A percentile compares a stretch with the other conserved stretches of the same genome.
These are phyloP conservation scores for Lunularia cruciata DNA, from an alignment of 225 moss, liverwort and hornwort species.

Conservation along the genomic window DNA sequence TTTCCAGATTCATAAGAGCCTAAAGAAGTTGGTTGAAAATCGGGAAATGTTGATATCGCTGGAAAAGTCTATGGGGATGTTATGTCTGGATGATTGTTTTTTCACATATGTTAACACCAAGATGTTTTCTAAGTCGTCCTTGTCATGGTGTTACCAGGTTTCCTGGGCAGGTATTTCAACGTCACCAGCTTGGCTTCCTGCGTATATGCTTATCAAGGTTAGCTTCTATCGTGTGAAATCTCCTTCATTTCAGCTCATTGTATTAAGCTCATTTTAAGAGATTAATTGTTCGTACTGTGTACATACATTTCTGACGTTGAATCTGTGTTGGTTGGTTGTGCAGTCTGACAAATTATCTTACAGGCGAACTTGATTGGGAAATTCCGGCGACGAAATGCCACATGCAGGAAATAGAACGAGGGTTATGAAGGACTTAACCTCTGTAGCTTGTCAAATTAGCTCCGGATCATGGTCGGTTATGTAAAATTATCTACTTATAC, in stretches of 20 bases:
- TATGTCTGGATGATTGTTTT: no score
- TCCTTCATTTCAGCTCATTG: not conserved
- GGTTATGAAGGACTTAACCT: not conserved
- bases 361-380: constrained; percentile 23
- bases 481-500: constrained; percentile 11
- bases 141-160: constrained; percentile 42
- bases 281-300: not conserved
- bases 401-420: not conserved
- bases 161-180: constrained; percentile 93
- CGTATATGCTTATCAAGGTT: constrained; percentile 91
- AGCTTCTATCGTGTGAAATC: not conserved
- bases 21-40: no score
- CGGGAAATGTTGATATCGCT: no score
- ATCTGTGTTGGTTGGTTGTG: not conserved
- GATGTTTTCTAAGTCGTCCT: no score
- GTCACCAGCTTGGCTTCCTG: constrained; percentile 94
- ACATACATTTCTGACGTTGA: not conserved
- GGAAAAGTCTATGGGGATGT: no score
- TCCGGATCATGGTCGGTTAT: constrained; percentile 4
- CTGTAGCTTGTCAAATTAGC: not conserved
- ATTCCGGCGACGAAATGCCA: not conserved
- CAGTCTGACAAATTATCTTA: constrained; percentile 48
- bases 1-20: no score
- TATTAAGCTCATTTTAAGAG: not conserved
- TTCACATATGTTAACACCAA: no score